Evolutionary conservation across 257 asterid genomes (phyloP).

Genomic region (Vinca minor): DNA sequence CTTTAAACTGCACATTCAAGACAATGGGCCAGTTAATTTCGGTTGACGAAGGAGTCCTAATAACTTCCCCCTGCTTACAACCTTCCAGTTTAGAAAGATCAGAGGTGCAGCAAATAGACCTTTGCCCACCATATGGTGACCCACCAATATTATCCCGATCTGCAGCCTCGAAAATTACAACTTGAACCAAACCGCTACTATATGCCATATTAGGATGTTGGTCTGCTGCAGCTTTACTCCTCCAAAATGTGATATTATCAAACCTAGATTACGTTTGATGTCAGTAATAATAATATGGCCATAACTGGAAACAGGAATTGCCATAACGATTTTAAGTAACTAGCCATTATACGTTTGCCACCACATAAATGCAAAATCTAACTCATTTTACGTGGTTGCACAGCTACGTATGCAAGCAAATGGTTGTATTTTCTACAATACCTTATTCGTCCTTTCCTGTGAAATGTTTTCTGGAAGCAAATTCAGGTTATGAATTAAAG

Average conservation of each 20-base stretch:
- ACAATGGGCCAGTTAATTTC: constrained; percentile 72
- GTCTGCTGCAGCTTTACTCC: constrained; percentile 58
- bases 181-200: constrained; percentile 76
- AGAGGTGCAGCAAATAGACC: constrained; percentile 89
- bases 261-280: constrained; percentile 40
- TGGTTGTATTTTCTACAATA: not conserved
- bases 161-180: constrained; percentile 76
- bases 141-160: constrained; percentile 94
- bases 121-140: constrained; percentile 96
- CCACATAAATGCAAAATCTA: not conserved
- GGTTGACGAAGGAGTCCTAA: constrained; percentile 53
- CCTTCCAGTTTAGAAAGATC: constrained; percentile 97
- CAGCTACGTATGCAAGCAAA: not conserved
- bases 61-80: constrained; percentile 86
- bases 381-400: not conserved
- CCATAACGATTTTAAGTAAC: not conserved
- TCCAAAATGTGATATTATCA: constrained; percentile 90
- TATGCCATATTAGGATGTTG: constrained; percentile 50
- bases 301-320: not conserved
- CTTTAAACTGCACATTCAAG: constrained; percentile 54
- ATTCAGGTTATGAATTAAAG: not conserved
- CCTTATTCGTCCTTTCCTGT: not conserved
- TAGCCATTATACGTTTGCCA: not conserved
- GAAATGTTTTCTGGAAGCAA: not conserved
- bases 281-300: not conserved